A percentile compares a stretch with the other conserved stretches of the same genome.
phyloP scores from a whole-genome alignment of 2,329 filamentous ascomycete genomes.

The Colletotrichum gloeosporioides region DNA sequence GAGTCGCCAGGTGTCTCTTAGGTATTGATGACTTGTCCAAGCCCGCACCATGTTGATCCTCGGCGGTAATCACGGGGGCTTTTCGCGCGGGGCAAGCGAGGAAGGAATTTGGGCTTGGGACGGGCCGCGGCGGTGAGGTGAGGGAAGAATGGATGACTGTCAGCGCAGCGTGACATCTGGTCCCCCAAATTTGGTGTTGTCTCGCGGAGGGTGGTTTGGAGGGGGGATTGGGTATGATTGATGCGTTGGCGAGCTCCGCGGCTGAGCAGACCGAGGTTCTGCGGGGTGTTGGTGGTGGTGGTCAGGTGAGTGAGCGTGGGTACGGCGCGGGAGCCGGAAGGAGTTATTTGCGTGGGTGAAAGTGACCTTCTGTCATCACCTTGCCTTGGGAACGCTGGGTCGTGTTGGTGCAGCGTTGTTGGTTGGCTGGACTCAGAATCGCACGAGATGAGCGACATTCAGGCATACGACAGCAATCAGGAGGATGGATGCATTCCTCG shows the following conservation, averaged over 20 bases:
- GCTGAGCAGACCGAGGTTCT: constrained; percentile 7
- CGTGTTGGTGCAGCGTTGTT: background rate
- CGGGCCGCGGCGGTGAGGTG: constrained; percentile 7
- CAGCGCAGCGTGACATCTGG: constrained; percentile 14
- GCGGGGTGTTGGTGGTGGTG: background rate
- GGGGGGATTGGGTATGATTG: constrained; percentile 9
- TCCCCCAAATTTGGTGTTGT: background rate
- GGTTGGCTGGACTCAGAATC: background rate
- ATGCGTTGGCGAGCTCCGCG: constrained; percentile 18
- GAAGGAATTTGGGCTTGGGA: background rate
- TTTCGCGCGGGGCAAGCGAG: background rate
- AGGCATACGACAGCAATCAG: background rate
- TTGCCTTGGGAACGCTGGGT: background rate
- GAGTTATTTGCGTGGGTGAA: background rate
- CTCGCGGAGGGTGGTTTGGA: background rate
- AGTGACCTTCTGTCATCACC: background rate
- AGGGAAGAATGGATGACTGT: background rate
- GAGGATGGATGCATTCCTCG: background rate
- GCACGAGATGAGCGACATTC: background rate
- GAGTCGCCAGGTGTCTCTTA: background rate
- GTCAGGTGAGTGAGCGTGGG: background rate
- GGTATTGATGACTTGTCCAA: background rate
- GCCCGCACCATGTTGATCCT: background rate
- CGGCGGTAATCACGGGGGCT: background rate
- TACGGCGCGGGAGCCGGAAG: background rate